Conservation (phyloP, 305 asterid genomes). For the Coffea humblotiana region DNA sequence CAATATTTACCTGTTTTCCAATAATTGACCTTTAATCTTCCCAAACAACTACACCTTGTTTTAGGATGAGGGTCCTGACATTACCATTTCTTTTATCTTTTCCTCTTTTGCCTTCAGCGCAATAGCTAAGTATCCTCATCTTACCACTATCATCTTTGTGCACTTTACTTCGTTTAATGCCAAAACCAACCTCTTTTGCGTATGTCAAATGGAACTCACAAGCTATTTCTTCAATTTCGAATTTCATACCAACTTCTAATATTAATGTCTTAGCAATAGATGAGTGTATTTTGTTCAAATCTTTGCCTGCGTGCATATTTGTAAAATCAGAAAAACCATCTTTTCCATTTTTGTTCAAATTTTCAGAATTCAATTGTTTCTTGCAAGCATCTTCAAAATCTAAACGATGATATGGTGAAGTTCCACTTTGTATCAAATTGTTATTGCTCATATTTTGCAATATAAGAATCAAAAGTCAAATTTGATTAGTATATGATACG, state of each 20-base stretch:
- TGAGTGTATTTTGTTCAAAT: neutral
- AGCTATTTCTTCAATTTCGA: neutral
- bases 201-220: neutral
- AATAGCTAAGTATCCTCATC: neutral
- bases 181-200: neutral
- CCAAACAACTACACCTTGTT: neutral
- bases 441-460: too few relatives aligned
- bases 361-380: neutral
- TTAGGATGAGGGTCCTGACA: neutral
- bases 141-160: neutral
- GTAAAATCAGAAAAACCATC: neutral
- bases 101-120: neutral
- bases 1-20: neutral
- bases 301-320: neutral
- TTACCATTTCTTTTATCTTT: neutral
- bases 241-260: neutral
- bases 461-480: too few relatives aligned
- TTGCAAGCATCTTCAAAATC: neutral
- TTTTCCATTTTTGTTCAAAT: too few relatives aligned
- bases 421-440: neutral
- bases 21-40: constrained; percentile 8
- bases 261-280: neutral
- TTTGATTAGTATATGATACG: too few relatives aligned
- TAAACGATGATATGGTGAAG: neutral
- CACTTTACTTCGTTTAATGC: neutral